These are phyloP conservation scores for Pythium angustatum DNA, from an alignment of 352 stramenopile genomes.

Conservation along the genomic window DNA sequence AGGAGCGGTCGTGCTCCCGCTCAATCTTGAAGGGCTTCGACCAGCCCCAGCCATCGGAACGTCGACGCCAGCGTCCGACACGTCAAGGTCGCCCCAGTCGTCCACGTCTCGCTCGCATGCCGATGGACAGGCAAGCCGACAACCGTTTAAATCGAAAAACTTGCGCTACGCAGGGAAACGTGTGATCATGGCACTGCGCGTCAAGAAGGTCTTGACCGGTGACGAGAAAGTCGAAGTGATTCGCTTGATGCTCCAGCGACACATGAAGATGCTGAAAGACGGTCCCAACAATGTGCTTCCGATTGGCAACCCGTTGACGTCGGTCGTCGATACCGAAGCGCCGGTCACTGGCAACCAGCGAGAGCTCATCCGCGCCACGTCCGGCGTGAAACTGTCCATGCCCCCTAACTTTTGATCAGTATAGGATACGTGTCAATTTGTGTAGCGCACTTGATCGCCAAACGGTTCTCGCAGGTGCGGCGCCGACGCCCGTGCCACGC, in stretches of 20 bases:
- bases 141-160: slow-evolving; percentile 25
- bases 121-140: not conserved
- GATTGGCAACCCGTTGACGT: slow-evolving; percentile 7
- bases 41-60: not conserved
- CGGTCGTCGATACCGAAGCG: no score
- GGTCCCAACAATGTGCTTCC: not conserved
- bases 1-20: slow-evolving; percentile 12
- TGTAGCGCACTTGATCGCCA: slow-evolving; percentile 42
- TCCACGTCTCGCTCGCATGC: not conserved
- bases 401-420: slow-evolving; percentile 20
- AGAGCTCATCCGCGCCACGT: slow-evolving; percentile 15
- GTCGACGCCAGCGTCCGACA: not conserved
- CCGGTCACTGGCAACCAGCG: not conserved
- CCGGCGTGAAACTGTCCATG: slow-evolving; percentile 25
- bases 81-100: not conserved
- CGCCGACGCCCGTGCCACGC: slow-evolving; percentile 40
- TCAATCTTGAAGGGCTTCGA: slow-evolving; percentile 28
- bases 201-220: slow-evolving; percentile 46
- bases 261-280: slow-evolving; percentile 23
- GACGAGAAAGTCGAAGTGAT: slow-evolving; percentile 66
- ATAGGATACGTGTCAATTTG: not conserved
- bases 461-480: slow-evolving; percentile 52
- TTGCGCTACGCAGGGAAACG: slow-evolving; percentile 62
- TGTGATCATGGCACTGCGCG: slow-evolving; percentile 67
- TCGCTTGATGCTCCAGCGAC: slow-evolving; percentile 44